phyloP scores from a whole-genome alignment of 768 basidiomycete genomes.

The Rhodotorula taiwanensis region DNA sequence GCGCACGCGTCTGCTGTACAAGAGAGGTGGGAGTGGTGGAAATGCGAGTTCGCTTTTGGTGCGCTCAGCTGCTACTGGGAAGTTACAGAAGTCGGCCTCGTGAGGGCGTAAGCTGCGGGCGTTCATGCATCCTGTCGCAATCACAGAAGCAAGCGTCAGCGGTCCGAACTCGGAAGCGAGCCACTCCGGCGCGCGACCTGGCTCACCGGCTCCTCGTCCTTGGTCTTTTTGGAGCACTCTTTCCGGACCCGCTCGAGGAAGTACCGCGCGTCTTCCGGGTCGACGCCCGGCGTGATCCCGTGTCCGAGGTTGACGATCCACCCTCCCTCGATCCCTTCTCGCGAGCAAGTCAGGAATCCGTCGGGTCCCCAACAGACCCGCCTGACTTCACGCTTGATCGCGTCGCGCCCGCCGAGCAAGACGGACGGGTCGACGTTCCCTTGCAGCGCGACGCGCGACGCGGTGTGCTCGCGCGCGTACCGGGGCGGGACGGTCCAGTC shows the following conservation, averaged over 20 bases:
- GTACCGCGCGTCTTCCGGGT: constrained; percentile 79
- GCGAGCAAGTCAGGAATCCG: constrained; percentile 58
- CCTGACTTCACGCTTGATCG: constrained; percentile 79
- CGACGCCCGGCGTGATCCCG: constrained; percentile 90
- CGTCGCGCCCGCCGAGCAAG: constrained; percentile 74
- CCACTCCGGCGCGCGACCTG: too few species aligned
- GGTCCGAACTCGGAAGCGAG: too few species aligned
- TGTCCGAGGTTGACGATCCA: constrained; percentile 98
- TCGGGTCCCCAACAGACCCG: constrained; percentile 56
- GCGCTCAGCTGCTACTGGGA: too few species aligned
- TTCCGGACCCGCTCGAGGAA: constrained; percentile 34
- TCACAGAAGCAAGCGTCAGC: too few species aligned
- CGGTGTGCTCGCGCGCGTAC: constrained; percentile 60
- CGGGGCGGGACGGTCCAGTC: constrained; percentile 83
- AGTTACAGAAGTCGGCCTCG: too few species aligned
- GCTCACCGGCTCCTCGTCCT: constrained; percentile 23
- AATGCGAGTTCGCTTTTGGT: too few species aligned
- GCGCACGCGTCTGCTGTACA: too few species aligned
- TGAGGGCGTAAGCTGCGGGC: neutral
- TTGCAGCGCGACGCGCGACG: constrained; percentile 60
- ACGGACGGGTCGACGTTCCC: constrained; percentile 89
- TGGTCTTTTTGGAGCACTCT: constrained; percentile 25
- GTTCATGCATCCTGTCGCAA: neutral
- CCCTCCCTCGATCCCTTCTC: constrained; percentile 49
- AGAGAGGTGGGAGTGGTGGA: too few species aligned